Percentiles rank a stretch among this genome's conserved stretches.
Conservation (phyloP, 148 eudicot genomes). For the Pharnaceum exiguum region DNA sequence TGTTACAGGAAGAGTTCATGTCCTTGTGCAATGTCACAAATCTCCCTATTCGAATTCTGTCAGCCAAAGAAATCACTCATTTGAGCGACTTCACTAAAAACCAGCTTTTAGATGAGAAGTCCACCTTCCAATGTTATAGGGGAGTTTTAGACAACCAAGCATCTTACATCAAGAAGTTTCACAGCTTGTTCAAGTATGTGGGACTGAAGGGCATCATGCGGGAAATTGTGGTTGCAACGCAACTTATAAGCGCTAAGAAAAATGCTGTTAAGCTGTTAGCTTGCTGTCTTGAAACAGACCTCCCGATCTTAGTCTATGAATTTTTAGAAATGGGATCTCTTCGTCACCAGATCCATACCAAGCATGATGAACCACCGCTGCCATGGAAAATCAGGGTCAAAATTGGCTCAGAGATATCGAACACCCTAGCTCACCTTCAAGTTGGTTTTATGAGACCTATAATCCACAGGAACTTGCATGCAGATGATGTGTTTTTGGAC, state of each 20-base stretch:
- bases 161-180: neutral
- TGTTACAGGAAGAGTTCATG: constrained; percentile 7
- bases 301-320: neutral
- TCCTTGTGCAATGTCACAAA: constrained; percentile 1
- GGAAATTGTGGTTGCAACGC: constrained; percentile 9
- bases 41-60: neutral
- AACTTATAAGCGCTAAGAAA: neutral
- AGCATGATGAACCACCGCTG: neutral
- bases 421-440: constrained; percentile 10
- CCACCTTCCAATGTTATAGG: neutral
- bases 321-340: constrained; percentile 4
- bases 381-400: constrained; percentile 11
- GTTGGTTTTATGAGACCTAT: neutral
- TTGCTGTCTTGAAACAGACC: constrained; percentile 9
- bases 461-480: neutral
- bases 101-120: neutral
- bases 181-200: neutral
- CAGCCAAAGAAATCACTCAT: neutral
- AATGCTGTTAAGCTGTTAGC: neutral
- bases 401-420: neutral
- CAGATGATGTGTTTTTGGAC: constrained; percentile 5
- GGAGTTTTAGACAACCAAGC: neutral
- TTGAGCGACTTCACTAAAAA: neutral
- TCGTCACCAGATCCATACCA: neutral
- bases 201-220: neutral